Conservation (phyloP, 176 grass and related monocot genomes). For the Tuctoria greenei region DNA sequence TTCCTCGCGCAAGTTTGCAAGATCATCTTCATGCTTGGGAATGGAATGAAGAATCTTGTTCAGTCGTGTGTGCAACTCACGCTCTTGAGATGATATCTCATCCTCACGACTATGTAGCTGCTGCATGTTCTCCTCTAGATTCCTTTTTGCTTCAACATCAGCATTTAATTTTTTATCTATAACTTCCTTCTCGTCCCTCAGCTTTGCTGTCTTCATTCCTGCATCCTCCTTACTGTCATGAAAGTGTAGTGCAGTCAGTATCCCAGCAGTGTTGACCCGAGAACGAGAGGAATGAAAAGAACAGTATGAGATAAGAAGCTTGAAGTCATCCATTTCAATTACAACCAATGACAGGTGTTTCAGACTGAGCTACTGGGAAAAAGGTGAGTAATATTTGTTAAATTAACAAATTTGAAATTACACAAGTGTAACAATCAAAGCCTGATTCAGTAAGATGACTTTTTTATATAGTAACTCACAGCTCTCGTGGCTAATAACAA, state of each 20-base stretch:
- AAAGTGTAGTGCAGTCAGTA: conserved; percentile 33
- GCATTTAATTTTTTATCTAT: conserved; percentile 91
- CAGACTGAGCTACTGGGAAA: not conserved
- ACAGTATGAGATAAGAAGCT: not conserved
- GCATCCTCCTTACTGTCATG: conserved; percentile 90
- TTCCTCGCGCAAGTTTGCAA: conserved; percentile 55
- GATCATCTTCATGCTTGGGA: conserved; percentile 67
- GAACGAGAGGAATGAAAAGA: not conserved
- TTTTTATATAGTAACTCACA: conserved; percentile 4
- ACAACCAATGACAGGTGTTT: not conserved
- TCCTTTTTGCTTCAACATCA: conserved; percentile 85
- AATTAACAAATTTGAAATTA: conserved; percentile 4
- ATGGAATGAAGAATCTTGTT: conserved; percentile 67
- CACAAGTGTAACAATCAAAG: conserved; percentile 20
- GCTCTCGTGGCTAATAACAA: not conserved
- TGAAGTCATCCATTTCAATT: not conserved
- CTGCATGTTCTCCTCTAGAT: conserved; percentile 93
- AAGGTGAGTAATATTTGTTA: not conserved
- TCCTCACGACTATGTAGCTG: conserved; percentile 63
- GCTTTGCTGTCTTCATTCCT: conserved; percentile 94
- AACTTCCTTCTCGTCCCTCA: conserved; percentile 98
- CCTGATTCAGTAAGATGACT: not conserved
- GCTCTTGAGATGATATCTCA: conserved; percentile 82
- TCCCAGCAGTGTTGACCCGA: not conserved
- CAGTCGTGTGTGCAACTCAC: conserved; percentile 57